Conservation (phyloP, 2,329 filamentous ascomycete genomes). For the Zymoseptoria brevis region DNA sequence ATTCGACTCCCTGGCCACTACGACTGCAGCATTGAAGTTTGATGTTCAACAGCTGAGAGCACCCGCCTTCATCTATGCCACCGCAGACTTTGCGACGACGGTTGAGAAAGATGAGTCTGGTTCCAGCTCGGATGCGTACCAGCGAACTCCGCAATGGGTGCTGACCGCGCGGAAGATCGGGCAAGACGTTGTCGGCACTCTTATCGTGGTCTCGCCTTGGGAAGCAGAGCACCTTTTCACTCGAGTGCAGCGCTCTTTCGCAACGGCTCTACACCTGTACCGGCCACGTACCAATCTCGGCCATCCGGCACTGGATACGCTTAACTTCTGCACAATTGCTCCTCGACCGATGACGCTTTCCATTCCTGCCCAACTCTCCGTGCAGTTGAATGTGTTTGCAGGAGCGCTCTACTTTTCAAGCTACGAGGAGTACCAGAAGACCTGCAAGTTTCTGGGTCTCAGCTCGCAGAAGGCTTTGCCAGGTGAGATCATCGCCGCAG, state of each 20-base stretch:
- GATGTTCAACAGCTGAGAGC: not conserved
- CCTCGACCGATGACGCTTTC: not conserved
- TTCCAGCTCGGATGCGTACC: slow-evolving; percentile 38
- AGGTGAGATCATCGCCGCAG: slow-evolving; percentile 12
- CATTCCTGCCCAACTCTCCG: slow-evolving; percentile 27
- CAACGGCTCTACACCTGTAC: slow-evolving; percentile 42
- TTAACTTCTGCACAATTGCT: slow-evolving; percentile 31
- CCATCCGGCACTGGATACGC: slow-evolving; percentile 36
- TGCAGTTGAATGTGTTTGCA: slow-evolving; percentile 57
- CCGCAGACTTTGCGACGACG: slow-evolving; percentile 9
- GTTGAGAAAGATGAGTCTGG: not conserved
- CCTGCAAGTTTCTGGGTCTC: slow-evolving; percentile 13
- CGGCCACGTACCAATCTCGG: slow-evolving; percentile 39
- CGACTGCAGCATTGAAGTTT: slow-evolving; percentile 6
- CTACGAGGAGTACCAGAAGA: slow-evolving; percentile 44
- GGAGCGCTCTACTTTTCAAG: slow-evolving; percentile 57
- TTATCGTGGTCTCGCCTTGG: slow-evolving; percentile 53
- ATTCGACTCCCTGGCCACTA: slow-evolving; percentile 4
- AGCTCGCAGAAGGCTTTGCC: slow-evolving; percentile 3
- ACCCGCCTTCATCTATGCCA: slow-evolving; percentile 4
- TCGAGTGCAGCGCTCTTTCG: slow-evolving; percentile 28
- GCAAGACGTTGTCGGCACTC: slow-evolving; percentile 9
- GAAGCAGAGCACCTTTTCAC: slow-evolving; percentile 50
- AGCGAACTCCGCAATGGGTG: slow-evolving; percentile 50
- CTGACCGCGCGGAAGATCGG: slow-evolving; percentile 28